These are phyloP conservation scores for Eleusine indica DNA, from an alignment of 176 grass and related monocot species.

Conservation along the genomic window DNA sequence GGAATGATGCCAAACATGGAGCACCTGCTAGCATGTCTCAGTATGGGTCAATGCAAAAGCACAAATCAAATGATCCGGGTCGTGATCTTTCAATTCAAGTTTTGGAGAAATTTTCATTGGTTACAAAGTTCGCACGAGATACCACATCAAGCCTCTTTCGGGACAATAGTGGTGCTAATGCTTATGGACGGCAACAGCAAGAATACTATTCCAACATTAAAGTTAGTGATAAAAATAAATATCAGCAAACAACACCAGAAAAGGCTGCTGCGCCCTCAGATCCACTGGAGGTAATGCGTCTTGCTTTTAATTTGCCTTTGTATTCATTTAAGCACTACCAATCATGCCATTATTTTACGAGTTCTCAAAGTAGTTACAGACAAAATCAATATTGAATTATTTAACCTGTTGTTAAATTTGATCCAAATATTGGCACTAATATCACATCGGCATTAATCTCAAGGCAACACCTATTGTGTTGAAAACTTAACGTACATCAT, in stretches of 20 bases:
- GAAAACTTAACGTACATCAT: slow-evolving; percentile 28
- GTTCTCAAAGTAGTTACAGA: slow-evolving; percentile 12
- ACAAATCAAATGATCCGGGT: slow-evolving; percentile 71
- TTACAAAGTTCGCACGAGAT: slow-evolving; percentile 93
- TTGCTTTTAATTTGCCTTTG: slow-evolving; percentile 16
- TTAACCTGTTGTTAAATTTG: slow-evolving; percentile 10
- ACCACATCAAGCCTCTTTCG: slow-evolving; percentile 86
- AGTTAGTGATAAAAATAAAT: slow-evolving; percentile 47
- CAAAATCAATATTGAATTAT: not conserved
- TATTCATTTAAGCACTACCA: not conserved
- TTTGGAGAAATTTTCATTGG: slow-evolving; percentile 95
- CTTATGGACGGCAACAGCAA: slow-evolving; percentile 62
- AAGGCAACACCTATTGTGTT: not conserved
- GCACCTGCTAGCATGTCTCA: slow-evolving; percentile 54
- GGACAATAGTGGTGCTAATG: slow-evolving; percentile 56
- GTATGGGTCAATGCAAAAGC: slow-evolving; percentile 64
- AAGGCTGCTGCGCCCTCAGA: slow-evolving; percentile 49
- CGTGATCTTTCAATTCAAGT: slow-evolving; percentile 89
- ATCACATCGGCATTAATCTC: not conserved
- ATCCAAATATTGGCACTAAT: slow-evolving; percentile 29
- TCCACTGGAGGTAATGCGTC: slow-evolving; percentile 65
- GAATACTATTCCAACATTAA: slow-evolving; percentile 49
- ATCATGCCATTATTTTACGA: not conserved
- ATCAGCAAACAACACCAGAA: slow-evolving; percentile 53
- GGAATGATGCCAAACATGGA: slow-evolving; percentile 46